Evolutionary conservation across 331 rosid species (phyloP).

Genomic region (Erythrophleum ivorense): DNA sequence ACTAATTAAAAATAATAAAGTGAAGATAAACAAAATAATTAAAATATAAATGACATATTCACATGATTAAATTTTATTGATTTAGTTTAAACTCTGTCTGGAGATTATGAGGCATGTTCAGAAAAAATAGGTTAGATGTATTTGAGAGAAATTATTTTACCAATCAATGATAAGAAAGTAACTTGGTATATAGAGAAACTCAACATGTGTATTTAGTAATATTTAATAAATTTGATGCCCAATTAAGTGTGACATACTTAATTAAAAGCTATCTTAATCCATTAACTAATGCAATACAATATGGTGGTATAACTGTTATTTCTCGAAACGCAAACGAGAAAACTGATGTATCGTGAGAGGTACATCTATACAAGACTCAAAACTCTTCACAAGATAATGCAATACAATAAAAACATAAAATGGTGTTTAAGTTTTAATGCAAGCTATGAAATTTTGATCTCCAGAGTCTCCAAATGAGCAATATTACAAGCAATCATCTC

Average conservation of each 20-base stretch:
- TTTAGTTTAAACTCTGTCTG: too few species aligned
- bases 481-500: conserved; percentile 48
- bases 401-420: conserved; percentile 18
- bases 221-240: not conserved
- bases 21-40: too few species aligned
- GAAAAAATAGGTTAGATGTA: too few species aligned
- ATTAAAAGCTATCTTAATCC: not conserved
- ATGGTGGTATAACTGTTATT: not conserved
- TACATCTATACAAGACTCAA: conserved; percentile 53
- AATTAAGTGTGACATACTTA: not conserved
- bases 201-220: too few species aligned
- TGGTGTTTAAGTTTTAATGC: conserved; percentile 23
- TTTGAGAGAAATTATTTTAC: too few species aligned
- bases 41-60: too few species aligned
- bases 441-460: conserved; percentile 36
- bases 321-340: conserved; percentile 3
- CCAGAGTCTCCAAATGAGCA: conserved; percentile 35
- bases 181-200: too few species aligned
- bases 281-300: not conserved
- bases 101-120: too few species aligned
- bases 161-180: too few species aligned
- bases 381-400: conserved; percentile 33
- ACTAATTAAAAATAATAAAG: too few species aligned
- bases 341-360: conserved; percentile 35
- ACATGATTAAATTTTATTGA: too few species aligned